phyloP scores from a whole-genome alignment of 192 early-diverging fungal genomes.

The Coemansia sp. region DNA sequence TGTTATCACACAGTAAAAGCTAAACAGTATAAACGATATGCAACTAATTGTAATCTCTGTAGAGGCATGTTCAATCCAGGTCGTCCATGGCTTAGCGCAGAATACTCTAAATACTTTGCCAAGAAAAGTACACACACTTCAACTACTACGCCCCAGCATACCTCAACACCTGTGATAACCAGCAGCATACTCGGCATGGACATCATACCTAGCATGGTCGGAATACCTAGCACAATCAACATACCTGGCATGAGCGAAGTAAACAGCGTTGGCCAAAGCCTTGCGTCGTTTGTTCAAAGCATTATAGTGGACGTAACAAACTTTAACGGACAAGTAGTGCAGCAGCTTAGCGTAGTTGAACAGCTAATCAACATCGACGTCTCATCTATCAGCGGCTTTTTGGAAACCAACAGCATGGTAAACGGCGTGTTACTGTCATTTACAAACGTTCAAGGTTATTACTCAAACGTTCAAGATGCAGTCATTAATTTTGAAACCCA shows the following conservation, averaged over 20 bases:
- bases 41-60: neutral
- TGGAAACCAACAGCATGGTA: slow-evolving; percentile 23
- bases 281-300: slow-evolving; percentile 5
- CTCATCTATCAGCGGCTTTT: slow-evolving; percentile 1
- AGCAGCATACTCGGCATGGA: no score
- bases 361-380: slow-evolving; percentile 9
- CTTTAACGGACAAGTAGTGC: slow-evolving; percentile 12
- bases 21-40: neutral
- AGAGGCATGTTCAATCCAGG: slow-evolving; percentile 4
- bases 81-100: slow-evolving; percentile 6
- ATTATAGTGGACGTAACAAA: slow-evolving; percentile 2
- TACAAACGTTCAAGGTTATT: slow-evolving; percentile 31
- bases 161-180: no score
- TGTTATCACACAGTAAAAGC: neutral
- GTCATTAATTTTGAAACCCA: slow-evolving; percentile 16
- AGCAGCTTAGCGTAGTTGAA: slow-evolving; percentile 2
- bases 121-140: neutral
- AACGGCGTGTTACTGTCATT: slow-evolving; percentile 26
- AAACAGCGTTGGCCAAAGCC: slow-evolving; percentile 5
- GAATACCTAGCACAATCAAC: neutral
- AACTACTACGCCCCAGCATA: no score
- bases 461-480: slow-evolving; percentile 11
- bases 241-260: slow-evolving; percentile 5
- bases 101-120: slow-evolving; percentile 6
- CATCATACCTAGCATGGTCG: no score